phyloP scores from a whole-genome alignment of 495 filamentous ascomycete species.

The Penicillium riverlandense region DNA sequence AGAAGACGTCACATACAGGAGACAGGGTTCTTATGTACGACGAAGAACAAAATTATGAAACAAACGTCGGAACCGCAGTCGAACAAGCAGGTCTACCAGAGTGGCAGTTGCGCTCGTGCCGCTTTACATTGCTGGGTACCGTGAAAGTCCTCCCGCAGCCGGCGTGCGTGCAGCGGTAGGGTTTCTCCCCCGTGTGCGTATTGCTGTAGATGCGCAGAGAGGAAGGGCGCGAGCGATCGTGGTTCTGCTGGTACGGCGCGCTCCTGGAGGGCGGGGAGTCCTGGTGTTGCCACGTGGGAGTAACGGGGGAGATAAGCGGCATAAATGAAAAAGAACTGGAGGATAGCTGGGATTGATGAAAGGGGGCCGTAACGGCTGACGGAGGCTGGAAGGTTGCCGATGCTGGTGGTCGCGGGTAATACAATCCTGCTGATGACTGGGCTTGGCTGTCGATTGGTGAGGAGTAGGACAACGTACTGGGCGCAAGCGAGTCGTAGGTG shows the following conservation, averaged over 20 bases:
- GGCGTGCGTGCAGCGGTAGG: neutral
- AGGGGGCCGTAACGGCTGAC: too few species aligned
- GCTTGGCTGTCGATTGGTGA: conserved; percentile 27
- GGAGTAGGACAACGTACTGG: conserved; percentile 32
- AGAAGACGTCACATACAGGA: too few species aligned
- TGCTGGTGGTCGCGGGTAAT: conserved; percentile 24
- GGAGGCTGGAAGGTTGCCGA: conserved; percentile 19
- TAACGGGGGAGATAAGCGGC: conserved; percentile 37
- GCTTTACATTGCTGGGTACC: neutral
- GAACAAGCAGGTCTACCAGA: too few species aligned
- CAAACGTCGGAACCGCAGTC: too few species aligned
- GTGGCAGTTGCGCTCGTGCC: neutral
- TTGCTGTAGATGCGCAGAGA: conserved; percentile 93
- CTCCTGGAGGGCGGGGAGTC: conserved; percentile 87
- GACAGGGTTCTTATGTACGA: too few species aligned
- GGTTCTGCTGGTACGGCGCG: conserved; percentile 79
- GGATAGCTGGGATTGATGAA: conserved; percentile 2
- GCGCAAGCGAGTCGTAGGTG: conserved; percentile 35
- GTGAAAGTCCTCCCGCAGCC: neutral
- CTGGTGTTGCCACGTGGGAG: conserved; percentile 65
- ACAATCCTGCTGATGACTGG: conserved; percentile 7
- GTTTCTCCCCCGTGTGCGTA: neutral
- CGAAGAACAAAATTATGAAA: too few species aligned
- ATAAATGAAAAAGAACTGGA: conserved; percentile 4
- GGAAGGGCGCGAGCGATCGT: conserved; percentile 88